These are phyloP conservation scores for Plasmodium vinckei DNA, from an alignment of 169 alveolate genomes.

Conservation along the genomic window DNA sequence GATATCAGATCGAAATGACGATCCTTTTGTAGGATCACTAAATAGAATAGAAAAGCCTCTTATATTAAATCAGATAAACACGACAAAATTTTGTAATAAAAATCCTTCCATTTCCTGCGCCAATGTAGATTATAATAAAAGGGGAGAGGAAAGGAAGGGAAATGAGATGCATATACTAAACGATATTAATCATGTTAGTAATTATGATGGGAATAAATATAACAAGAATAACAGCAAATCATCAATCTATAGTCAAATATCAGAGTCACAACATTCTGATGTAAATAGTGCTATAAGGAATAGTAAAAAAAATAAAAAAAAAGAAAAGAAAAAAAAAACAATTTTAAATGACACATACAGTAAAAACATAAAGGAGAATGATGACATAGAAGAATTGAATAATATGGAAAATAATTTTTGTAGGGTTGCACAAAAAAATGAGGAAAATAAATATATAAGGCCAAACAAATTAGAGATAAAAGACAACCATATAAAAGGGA, in stretches of 20 bases:
- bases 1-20: background rate
- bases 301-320: background rate
- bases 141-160: no score
- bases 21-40: background rate
- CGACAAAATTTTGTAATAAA: background rate
- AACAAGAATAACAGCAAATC: no score
- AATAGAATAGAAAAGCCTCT: background rate
- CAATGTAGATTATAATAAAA: no score
- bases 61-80: background rate
- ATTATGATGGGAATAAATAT: no score
- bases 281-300: background rate
- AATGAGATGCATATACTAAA: no score
- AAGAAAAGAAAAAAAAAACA: background rate
- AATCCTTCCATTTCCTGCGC: no score
- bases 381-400: background rate
- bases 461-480: background rate
- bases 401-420: background rate
- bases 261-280: no score
- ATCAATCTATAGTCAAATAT: no score
- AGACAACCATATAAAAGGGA: background rate
- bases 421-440: background rate
- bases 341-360: background rate
- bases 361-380: background rate
- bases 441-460: background rate
- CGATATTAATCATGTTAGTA: no score